Evolutionary conservation across 164 flowering plant genomes (phyloP).

Genomic region (Vitis rotundifolia): DNA sequence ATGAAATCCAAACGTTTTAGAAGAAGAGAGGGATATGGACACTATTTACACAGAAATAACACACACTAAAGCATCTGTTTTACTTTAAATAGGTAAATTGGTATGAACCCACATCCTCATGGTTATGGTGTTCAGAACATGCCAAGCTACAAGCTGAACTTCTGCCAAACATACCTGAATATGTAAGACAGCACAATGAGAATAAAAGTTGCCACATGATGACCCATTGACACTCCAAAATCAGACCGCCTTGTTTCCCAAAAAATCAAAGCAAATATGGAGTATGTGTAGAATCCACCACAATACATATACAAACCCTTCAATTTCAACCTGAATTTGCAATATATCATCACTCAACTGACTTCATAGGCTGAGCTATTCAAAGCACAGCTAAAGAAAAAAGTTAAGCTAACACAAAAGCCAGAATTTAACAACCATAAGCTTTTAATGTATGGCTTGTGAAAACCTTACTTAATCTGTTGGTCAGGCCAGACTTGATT

Average conservation of each 20-base stretch:
- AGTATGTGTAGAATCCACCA: conserved; percentile 90
- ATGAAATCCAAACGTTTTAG: background rate
- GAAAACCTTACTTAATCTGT: conserved; percentile 69
- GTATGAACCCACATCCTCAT: background rate
- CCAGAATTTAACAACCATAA: background rate
- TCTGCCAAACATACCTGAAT: conserved; percentile 47
- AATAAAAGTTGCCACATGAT: conserved; percentile 77
- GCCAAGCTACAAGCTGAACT: background rate
- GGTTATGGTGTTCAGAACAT: background rate
- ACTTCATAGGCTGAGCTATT: conserved; percentile 7
- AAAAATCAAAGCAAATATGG: conserved; percentile 85
- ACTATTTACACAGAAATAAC: background rate
- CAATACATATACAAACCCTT: conserved; percentile 79
- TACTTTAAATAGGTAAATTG: background rate
- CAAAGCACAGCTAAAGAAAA: background rate
- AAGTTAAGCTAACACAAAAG: background rate
- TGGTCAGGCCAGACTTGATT: conserved; percentile 93
- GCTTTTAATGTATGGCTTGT: background rate
- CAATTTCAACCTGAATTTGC: conserved; percentile 65
- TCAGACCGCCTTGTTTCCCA: conserved; percentile 99
- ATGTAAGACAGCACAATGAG: conserved; percentile 84
- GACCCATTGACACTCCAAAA: conserved; percentile 92
- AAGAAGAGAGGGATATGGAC: too few species aligned
- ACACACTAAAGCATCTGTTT: background rate
- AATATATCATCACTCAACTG: background rate